Evolutionary conservation across 768 basidiomycete species (phyloP), one percentile per base, ranked within the genome.

Genomic region (Piloderma croceum): DNA sequence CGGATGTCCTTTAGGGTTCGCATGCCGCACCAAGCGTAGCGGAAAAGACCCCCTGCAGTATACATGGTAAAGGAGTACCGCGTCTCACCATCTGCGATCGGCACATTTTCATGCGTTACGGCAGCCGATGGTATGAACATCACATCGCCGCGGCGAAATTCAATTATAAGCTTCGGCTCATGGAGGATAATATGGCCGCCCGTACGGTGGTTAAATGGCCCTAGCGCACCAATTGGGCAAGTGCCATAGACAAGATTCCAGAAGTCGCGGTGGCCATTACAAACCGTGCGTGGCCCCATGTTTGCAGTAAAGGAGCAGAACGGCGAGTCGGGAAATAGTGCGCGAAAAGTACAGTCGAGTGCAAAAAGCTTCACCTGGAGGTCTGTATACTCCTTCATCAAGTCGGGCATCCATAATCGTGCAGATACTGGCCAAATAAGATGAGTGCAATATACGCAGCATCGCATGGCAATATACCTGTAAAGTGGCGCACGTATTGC

Each of bases 151-250:
- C 51, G 39, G 0, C 48, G 58, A 35, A 61, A 56, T 24, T 59
- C 50, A 5, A 63, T 39, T 2, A 61, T 32, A 1, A 58, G 36
- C 15, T 48, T 44, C 0, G 48, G 34, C 17, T 59, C 55, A 34
- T 50, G 54, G 7, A 62, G 24, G 1, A 61, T 46, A 4, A 64
- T 25, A 17, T 62, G 63, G 1, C 59, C 60, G 6, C 59, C 49
- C 18, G 11, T 45, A 3, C 22, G 42, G 11, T 23, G 44, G 36
- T 65, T 31, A 36, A 49, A 63, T 7, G 42, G 4, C 0, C 64
- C 62, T 1, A 47, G 24, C 2, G 54, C 51, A 7, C 49, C 53
- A 12, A 67, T 58, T 1, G 49, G 44, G 27, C 62, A 67, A 35
- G 43, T 40, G 0, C 62, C 61, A 6, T 24, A 40, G 0, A 58